Base-by-base conservation (phyloP, 345 rosid species). In the Chamaenerion angustifolium region DNA sequence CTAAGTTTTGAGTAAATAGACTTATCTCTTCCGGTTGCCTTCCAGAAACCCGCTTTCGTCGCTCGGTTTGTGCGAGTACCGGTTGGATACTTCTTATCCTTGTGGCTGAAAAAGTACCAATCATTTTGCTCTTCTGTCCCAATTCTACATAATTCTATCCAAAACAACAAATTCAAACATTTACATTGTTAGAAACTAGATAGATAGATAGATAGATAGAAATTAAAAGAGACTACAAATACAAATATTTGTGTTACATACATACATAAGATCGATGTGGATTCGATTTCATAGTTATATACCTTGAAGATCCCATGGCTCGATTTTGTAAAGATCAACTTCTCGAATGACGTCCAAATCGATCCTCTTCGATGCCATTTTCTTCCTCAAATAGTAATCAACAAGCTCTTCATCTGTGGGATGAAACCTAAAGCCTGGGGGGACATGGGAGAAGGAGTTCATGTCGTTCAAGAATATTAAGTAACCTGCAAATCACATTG, bases 31-130 rank as follows among this genome's bases (percentile, higher is more conserved):
- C 98, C 98, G 0, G 98, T 90, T 45, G 98, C 98, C 73, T 90
- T 90, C 98, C 98, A 90, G 21, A 90, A 90, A 35, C 98, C 98
- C 40, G 83, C 94, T 76, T 81, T 90, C 4, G 98, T 90, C 10
- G 98, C 98, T 63, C 98, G 73, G 57, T 90, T 90, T 12, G 96
- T 86, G 12, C 98, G 85, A 67, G 98, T 90, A 56, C 98, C 98
- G 0, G 99, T 93, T 6, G 99, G 96, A 59, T 93, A 93, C 63
- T 93, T 93, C 79, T 85, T 93, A 61, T 93, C 97, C 60, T 88
- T 88, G 57, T 93, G 99, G 68, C 99, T 93, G 70, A 88, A 93
- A 77, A 93, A 93, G 63, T 93, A 93, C 99, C 99, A 93, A 6
- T 93, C 99, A 49, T 64, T 79, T 64, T 86, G 95, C 60, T 86